Percentiles rank a stretch among this genome's conserved stretches.
Evolutionary conservation across 768 basidiomycete genomes (phyloP).

Genomic region (Harrya chromipes): DNA sequence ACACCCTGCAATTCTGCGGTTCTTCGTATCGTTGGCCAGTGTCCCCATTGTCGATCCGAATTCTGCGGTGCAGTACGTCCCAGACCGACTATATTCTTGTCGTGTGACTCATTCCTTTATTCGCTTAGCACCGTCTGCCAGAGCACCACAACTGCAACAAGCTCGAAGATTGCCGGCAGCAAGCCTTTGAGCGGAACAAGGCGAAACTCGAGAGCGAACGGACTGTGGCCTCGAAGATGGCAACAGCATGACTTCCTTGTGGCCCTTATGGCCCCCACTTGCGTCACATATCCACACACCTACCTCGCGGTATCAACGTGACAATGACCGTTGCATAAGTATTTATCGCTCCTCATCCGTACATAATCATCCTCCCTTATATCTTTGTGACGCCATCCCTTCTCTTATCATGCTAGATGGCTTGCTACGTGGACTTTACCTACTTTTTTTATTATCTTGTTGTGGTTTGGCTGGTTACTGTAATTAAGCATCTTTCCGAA

Average conservation of each 20-base stretch:
- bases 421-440: slow-evolving; percentile 7
- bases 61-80: slow-evolving; percentile 74
- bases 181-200: slow-evolving; percentile 89
- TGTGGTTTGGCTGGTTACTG: slow-evolving; percentile 14
- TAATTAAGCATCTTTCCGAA: slow-evolving; percentile 13
- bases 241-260: slow-evolving; percentile 51
- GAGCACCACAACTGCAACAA: slow-evolving; percentile 86
- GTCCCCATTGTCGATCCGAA: slow-evolving; percentile 71
- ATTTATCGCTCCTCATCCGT: slow-evolving; percentile 27
- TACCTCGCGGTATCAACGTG: slow-evolving; percentile 19
- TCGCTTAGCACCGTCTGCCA: slow-evolving; percentile 74
- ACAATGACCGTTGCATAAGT: slow-evolving; percentile 22
- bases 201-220: slow-evolving; percentile 83
- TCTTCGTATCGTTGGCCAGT: slow-evolving; percentile 81
- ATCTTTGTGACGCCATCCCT: slow-evolving; percentile 8
- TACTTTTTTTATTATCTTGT: background rate
- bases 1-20: slow-evolving; percentile 69
- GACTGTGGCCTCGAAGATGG: slow-evolving; percentile 85
- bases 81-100: background rate
- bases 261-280: background rate
- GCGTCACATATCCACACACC: background rate
- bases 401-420: slow-evolving; percentile 12
- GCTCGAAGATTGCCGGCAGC: slow-evolving; percentile 79
- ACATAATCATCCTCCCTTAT: slow-evolving; percentile 6
- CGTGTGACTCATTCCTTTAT: slow-evolving; percentile 15